Conservation (phyloP, 495 filamentous ascomycete species). For the Schizothecium vesticola region DNA sequence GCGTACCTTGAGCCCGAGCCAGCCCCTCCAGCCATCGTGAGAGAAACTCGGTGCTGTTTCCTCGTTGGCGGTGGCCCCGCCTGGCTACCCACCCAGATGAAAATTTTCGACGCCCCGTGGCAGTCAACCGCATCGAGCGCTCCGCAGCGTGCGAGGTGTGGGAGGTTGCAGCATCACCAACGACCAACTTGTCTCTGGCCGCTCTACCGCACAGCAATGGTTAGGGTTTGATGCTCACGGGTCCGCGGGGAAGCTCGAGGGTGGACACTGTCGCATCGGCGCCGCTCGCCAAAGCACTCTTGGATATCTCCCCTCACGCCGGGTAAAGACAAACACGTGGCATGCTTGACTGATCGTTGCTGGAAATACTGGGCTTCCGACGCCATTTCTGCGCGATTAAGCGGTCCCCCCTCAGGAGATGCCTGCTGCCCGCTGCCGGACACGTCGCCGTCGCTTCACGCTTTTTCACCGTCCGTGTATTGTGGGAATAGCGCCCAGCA, state of each 20-base stretch:
- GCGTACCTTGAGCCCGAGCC: neutral
- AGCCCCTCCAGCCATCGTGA: neutral
- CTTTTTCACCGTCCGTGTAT: neutral
- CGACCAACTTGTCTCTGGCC: neutral
- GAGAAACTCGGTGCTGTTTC: neutral
- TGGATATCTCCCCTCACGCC: neutral
- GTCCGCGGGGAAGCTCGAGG: neutral
- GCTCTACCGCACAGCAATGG: neutral
- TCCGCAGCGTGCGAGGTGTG: neutral
- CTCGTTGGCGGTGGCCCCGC: too few relatives aligned
- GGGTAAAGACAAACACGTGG: neutral
- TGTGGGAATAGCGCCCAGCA: neutral
- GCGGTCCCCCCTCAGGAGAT: neutral
- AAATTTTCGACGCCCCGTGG: neutral
- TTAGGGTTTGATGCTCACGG: neutral
- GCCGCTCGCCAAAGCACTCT: neutral
- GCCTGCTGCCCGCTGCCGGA: neutral
- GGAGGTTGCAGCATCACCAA: neutral
- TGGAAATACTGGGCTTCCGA: conserved; percentile 9
- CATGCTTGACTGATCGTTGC: neutral
- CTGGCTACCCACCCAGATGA: neutral
- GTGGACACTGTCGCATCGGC: neutral
- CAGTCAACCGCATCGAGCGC: neutral
- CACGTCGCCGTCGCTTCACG: neutral
- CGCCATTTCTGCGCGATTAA: conserved; percentile 24